Base-by-base conservation (phyloP, 805 yeast genomes). In the Wickerhamomyces silvicola region DNA sequence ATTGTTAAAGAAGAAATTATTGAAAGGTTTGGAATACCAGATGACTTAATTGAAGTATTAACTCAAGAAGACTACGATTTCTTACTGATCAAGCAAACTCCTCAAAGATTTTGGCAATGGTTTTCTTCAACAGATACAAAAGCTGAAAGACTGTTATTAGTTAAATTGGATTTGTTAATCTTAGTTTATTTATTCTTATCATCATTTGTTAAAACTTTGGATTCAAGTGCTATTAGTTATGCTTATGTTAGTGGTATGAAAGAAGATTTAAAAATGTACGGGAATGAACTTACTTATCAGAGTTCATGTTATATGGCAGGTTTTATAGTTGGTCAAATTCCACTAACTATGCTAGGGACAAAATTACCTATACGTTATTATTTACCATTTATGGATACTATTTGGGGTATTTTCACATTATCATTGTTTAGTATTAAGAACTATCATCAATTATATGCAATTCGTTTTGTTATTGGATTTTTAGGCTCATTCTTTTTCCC, bases 201-300 rank as follows among this genome's bases (percentile, higher is more conserved):
- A 2, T 78, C 78, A 50, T 79, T 81, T 80, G 73, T 78, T 35
- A 79, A 78, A 47, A 70, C 70, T 4, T 21, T 79, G 36, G 85
- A 79, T 45, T 70, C 68, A 32, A 61, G 73, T 22, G 78, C 78
- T 51, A 52, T 78, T 32, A 68, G 66, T 39, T 75, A 78, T 45
- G 85, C 84, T 2, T 79, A 77, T 44, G 76, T 73, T 23, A 67
- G 76, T 13, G 79, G 81, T 10, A 64, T 79, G 71, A 54, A 67
- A 38, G 74, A 68, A 41, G 75, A 62, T 22, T 57, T 78, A 26
- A 60, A 62, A 5, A 68, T 81, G 65, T 48, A 61, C 31, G 82
- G 81, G 7, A 73, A 76, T 45, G 63, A 72, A 33, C 60, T 64
- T 14, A 40, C 42, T 10, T 36, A 42, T 18, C 39, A 37, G 28